Evolutionary conservation across 2,329 filamentous ascomycete genomes (phyloP).

Genomic region (Erysiphe pisi): DNA sequence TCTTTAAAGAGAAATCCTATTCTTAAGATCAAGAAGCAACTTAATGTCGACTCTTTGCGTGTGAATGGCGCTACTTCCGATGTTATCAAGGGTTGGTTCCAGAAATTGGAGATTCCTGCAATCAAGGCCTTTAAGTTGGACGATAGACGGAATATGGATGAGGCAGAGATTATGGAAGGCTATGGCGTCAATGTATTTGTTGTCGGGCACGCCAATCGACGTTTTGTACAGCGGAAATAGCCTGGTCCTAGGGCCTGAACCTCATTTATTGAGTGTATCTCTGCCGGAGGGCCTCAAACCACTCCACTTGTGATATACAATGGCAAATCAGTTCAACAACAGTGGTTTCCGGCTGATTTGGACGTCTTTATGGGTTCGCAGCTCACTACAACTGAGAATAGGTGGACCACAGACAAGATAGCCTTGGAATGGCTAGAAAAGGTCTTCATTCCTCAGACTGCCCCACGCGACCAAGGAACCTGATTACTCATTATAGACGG

Average conservation of each 20-base stretch:
- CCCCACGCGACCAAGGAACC: not conserved
- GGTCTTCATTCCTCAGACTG: not conserved
- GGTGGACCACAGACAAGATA: not conserved
- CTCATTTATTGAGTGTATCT: not conserved
- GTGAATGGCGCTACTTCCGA: constrained; percentile 28
- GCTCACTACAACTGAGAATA: not conserved
- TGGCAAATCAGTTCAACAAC: not conserved
- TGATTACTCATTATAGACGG: constrained; percentile 17
- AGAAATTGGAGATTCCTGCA: not conserved
- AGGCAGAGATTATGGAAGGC: not conserved
- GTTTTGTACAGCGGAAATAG: not conserved
- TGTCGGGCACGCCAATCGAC: not conserved
- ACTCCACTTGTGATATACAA: not conserved
- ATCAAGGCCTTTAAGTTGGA: not conserved
- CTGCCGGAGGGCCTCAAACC: not conserved
- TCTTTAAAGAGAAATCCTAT: constrained; percentile 27
- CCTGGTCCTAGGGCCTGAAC: not conserved
- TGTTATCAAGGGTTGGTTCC: constrained; percentile 27
- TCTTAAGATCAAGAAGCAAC: constrained; percentile 10
- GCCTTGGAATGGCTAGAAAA: not conserved
- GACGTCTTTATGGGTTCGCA: not conserved
- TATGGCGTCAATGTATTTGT: not conserved
- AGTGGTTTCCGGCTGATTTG: not conserved
- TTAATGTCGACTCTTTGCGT: constrained; percentile 29
- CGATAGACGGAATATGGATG: not conserved